Conservation (phyloP, 2,329 filamentous ascomycete genomes). For the Fusarium chuoi region DNA sequence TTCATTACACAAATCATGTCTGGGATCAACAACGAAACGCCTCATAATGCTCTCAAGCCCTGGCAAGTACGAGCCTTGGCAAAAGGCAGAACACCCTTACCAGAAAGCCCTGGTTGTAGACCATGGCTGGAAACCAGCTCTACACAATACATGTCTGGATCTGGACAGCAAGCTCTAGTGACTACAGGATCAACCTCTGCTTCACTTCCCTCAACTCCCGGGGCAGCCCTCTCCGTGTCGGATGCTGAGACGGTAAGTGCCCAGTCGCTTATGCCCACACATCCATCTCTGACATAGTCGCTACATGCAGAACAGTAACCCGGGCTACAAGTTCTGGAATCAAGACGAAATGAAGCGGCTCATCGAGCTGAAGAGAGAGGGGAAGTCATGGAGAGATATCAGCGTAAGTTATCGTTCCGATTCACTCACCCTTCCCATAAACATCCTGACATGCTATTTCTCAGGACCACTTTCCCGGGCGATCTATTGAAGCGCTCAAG, state of each 20-base stretch:
- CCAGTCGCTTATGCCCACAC: no score
- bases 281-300: neutral
- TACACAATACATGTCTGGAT: neutral
- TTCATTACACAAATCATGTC: neutral
- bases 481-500: neutral
- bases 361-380: neutral
- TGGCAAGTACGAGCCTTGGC: neutral
- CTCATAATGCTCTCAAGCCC: neutral
- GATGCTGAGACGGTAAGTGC: neutral
- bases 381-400: neutral
- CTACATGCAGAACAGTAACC: neutral
- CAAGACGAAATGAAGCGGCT: neutral
- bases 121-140: neutral
- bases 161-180: neutral
- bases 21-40: neutral
- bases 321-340: neutral
- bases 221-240: neutral
- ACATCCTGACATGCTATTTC: neutral
- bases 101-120: neutral
- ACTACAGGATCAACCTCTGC: neutral
- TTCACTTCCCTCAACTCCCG: neutral
- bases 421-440: neutral
- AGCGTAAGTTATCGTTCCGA: neutral
- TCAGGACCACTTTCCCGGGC: neutral
- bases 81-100: neutral